These are phyloP conservation scores for Candida loeiensis DNA, from an alignment of 805 yeast genomes.

Conservation along the genomic window DNA sequence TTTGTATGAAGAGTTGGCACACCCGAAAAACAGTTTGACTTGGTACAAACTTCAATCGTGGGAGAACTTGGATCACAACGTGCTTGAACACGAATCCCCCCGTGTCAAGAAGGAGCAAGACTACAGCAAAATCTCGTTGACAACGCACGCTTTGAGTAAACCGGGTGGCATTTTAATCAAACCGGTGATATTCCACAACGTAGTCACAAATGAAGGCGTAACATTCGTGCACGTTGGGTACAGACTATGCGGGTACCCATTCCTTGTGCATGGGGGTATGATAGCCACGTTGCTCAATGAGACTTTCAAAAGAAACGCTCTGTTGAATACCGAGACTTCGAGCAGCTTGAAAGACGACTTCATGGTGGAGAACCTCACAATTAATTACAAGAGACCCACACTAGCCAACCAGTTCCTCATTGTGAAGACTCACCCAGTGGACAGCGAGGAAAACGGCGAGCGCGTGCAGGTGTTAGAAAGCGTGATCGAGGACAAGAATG, in stretches of 20 bases:
- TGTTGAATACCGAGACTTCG: conserved; percentile 33
- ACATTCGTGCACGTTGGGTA: conserved; percentile 76
- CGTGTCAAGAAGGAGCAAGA: conserved; percentile 15
- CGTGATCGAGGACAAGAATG: conserved; percentile 49
- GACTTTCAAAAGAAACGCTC: conserved; percentile 55
- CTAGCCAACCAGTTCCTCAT: conserved; percentile 74
- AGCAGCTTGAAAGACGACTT: conserved; percentile 36
- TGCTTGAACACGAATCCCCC: conserved; percentile 22
- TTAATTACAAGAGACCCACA: conserved; percentile 68
- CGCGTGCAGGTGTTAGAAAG: conserved; percentile 46
- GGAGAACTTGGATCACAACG: conserved; percentile 41
- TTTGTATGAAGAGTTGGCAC: conserved; percentile 47
- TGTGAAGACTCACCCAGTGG: conserved; percentile 46
- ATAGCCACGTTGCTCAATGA: conserved; percentile 79
- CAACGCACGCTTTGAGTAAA: conserved; percentile 48
- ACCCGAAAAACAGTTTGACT: conserved; percentile 41
- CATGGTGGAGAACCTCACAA: conserved; percentile 42
- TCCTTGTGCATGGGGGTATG: conserved; percentile 85
- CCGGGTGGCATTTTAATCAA: conserved; percentile 81
- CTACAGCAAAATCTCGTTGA: conserved; percentile 19
- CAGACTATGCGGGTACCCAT: conserved; percentile 80
- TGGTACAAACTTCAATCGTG: conserved; percentile 45
- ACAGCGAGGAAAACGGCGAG: conserved; percentile 23
- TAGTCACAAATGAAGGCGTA: conserved; percentile 53
- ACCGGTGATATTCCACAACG: conserved; percentile 65